Evolutionary conservation across 1,139 yeast genomes (phyloP).

Genomic region (Candida sp.): DNA sequence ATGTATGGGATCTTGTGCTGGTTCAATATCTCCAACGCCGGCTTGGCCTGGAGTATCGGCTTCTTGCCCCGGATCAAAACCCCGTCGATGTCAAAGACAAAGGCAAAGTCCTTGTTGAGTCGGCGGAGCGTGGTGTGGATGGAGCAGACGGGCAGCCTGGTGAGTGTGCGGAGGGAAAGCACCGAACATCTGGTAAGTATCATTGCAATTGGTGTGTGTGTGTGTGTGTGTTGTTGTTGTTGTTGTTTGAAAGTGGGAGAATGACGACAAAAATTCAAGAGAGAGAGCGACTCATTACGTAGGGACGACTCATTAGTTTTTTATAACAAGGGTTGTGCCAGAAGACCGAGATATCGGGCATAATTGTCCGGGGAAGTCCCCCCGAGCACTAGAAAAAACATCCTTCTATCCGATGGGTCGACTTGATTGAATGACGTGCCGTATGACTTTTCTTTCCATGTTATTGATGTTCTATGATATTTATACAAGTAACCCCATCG

Average conservation of each 20-base stretch:
- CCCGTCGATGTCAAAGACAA: constrained; percentile 73
- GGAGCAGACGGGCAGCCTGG: not conserved
- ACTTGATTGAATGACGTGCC: not conserved
- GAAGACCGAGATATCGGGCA: not conserved
- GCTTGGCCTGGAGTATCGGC: constrained; percentile 70
- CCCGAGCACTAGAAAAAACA: not conserved
- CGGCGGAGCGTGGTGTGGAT: constrained; percentile 5
- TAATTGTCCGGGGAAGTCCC: not conserved
- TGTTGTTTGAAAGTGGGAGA: too few species aligned
- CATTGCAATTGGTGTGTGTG: constrained; percentile 2
- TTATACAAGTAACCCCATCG: not conserved
- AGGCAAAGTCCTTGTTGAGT: constrained; percentile 19
- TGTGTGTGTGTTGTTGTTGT: too few species aligned
- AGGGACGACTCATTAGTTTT: too few species aligned
- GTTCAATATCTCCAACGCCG: constrained; percentile 64
- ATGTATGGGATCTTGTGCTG: constrained; percentile 74
- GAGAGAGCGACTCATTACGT: too few species aligned
- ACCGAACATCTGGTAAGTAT: constrained; percentile 5
- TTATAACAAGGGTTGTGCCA: too few species aligned
- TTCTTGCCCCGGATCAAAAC: constrained; percentile 82
- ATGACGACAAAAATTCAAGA: not conserved
- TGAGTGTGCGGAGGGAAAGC: not conserved
- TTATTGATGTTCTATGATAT: not conserved
- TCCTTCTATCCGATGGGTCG: not conserved
- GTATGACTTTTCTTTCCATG: not conserved